Conservation (phyloP, 306 rosid genomes). For the Castanea mollissima region DNA sequence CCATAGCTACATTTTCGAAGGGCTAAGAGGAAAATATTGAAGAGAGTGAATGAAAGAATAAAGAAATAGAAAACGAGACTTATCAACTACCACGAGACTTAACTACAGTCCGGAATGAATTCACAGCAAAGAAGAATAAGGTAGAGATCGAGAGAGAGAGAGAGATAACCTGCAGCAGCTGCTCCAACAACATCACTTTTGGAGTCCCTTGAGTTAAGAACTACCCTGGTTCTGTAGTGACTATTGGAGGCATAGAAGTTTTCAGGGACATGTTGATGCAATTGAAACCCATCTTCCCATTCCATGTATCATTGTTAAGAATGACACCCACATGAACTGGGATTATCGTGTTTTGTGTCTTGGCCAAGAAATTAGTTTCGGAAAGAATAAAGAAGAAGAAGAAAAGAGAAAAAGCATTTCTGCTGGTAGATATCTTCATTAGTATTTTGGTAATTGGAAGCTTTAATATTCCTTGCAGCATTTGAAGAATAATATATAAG, state of each 20-base stretch:
- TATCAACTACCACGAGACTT: too few relatives aligned
- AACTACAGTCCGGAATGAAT: too few relatives aligned
- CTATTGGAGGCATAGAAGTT: slow-evolving; percentile 30
- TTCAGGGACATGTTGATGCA: slow-evolving; percentile 35
- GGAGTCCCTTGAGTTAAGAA: slow-evolving; percentile 17
- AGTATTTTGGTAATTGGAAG: not conserved
- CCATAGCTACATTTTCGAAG: too few relatives aligned
- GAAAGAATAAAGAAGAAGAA: not conserved
- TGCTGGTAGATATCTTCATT: not conserved
- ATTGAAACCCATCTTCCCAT: slow-evolving; percentile 30
- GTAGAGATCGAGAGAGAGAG: not conserved
- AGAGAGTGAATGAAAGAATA: too few relatives aligned
- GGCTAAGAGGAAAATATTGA: too few relatives aligned
- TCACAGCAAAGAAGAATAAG: too few relatives aligned
- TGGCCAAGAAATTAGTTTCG: not conserved
- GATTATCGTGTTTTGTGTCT: not conserved
- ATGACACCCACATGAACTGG: slow-evolving; percentile 35
- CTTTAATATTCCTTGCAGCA: not conserved
- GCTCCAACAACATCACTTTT: slow-evolving; percentile 14
- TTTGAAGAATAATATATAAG: too few relatives aligned
- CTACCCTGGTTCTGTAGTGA: slow-evolving; percentile 24
- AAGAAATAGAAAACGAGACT: too few relatives aligned
- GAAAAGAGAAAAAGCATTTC: not conserved
- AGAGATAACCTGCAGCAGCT: slow-evolving; percentile 20
- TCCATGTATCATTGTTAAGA: not conserved